phyloP scores from a whole-genome alignment of 1,284 basidiomycete genomes.

The Grifola frondosa region DNA sequence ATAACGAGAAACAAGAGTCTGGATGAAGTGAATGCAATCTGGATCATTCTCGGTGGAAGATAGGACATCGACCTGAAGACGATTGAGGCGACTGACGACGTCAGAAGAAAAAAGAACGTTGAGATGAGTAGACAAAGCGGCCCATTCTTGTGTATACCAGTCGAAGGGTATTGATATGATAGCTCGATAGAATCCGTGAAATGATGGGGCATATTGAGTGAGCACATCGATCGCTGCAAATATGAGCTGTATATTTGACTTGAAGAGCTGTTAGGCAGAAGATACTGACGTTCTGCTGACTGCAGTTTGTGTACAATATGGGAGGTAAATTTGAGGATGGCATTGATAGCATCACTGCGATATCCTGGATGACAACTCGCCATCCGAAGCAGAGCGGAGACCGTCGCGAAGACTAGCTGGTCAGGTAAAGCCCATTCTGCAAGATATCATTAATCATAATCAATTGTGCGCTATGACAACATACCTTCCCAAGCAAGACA shows the following conservation, averaged over 20 bases:
- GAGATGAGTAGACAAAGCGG: conserved; percentile 52
- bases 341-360: conserved; percentile 46
- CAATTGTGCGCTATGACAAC: conserved; percentile 11
- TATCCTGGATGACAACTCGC: conserved; percentile 52
- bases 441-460: background rate
- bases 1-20: conserved; percentile 78
- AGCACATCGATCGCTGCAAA: conserved; percentile 65
- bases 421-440: conserved; percentile 81
- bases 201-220: conserved; percentile 74
- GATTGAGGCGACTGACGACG: conserved; percentile 69
- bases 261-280: background rate
- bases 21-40: conserved; percentile 56
- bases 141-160: conserved; percentile 74
- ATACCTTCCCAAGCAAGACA: conserved; percentile 76
- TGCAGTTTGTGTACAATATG: conserved; percentile 56
- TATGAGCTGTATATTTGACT: background rate
- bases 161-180: conserved; percentile 75
- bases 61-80: conserved; percentile 59
- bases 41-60: conserved; percentile 52
- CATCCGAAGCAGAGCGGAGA: conserved; percentile 72
- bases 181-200: conserved; percentile 87
- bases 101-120: conserved; percentile 58
- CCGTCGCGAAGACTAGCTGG: conserved; percentile 74
- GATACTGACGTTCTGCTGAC: conserved; percentile 50
- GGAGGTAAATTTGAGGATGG: conserved; percentile 62